Evolutionary conservation across 2,329 filamentous ascomycete genomes (phyloP).

Genomic region (Alternaria arbusti): DNA sequence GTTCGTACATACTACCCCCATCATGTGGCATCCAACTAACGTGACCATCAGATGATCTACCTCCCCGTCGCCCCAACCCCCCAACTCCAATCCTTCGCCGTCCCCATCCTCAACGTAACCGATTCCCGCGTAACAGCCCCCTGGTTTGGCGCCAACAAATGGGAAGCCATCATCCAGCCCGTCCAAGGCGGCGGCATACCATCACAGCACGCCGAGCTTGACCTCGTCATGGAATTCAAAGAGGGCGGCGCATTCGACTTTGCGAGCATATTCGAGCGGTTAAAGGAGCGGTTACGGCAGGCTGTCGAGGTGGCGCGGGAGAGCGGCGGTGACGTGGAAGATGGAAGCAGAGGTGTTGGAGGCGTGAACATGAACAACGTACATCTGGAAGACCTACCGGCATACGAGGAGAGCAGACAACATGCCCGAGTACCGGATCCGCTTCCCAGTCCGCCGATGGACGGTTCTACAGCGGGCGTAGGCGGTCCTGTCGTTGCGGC

Average conservation of each 20-base stretch:
- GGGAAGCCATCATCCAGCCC: conserved; percentile 80
- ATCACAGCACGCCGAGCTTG: conserved; percentile 72
- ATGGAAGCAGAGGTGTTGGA: conserved; percentile 50
- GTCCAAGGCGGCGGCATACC: conserved; percentile 85
- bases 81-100: conserved; percentile 83
- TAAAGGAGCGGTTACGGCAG: conserved; percentile 83
- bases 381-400: conserved; percentile 84
- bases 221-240: conserved; percentile 87
- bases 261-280: conserved; percentile 78
- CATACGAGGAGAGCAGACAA: conserved; percentile 72
- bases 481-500: conserved; percentile 24
- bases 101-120: conserved; percentile 83
- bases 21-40: conserved; percentile 8
- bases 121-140: conserved; percentile 87
- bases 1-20: conserved; percentile 56
- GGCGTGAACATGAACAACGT: conserved; percentile 68
- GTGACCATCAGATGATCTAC: conserved; percentile 75
- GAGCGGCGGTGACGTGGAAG: conserved; percentile 58
- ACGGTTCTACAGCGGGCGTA: conserved; percentile 6
- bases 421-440: conserved; percentile 44
- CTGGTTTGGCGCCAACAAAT: conserved; percentile 92
- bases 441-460: conserved; percentile 28
- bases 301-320: conserved; percentile 77
- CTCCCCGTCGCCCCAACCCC: conserved; percentile 73
- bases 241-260: conserved; percentile 96